Base-by-base conservation (phyloP, 768 basidiomycete species). In the Russula lepida region DNA sequence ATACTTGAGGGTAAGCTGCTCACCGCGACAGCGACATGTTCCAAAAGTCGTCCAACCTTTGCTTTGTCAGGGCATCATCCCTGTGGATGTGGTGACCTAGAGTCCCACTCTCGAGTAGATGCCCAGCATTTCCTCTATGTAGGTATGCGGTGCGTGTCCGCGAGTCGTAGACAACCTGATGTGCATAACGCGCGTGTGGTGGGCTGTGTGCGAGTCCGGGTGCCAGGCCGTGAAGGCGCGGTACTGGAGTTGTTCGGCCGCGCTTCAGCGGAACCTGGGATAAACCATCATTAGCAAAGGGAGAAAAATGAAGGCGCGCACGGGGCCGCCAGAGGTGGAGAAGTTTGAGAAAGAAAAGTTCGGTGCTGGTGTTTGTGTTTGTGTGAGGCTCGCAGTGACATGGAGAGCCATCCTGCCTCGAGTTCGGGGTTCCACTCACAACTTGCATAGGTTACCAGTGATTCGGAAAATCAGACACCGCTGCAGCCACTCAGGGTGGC, bases 121-220 rank as follows among this genome's bases (percentile, higher is more conserved):
- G 68, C 0, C 87, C 87, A 6, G 80, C 81, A 72, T 89, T 91
- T 46, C 89, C 89, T 2, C 90, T 89, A 67, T 91, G 89, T 74
- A 91, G 73, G 67, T 81, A 90, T 3, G 84, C 74, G 37, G 73
- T 78, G 64, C 77, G 80, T 47, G 80, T 78, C 28, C 70, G 72
- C 1, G 81, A 73, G 65, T 89, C 84, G 62, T 89, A 91, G 44
- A 86, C 86, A 13, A 89, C 82, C 70, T 90, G 88, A 67, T 90
- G 87, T 3, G 89, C 89, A 68, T 86, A 91, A 54, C 89, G 76
- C 7, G 89, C 80, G 4, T 74, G 63, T 0, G 89, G 56, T 28
- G 8, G 47, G 28, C 23, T 54, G 44, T 33, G 56, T 58, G 15
- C 56, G 56, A 13, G 78, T 80, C 88, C 88, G 89, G 60, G 74